phyloP scores from a whole-genome alignment of 2,329 filamentous ascomycete species.

The Cladophialophora carrionii region DNA sequence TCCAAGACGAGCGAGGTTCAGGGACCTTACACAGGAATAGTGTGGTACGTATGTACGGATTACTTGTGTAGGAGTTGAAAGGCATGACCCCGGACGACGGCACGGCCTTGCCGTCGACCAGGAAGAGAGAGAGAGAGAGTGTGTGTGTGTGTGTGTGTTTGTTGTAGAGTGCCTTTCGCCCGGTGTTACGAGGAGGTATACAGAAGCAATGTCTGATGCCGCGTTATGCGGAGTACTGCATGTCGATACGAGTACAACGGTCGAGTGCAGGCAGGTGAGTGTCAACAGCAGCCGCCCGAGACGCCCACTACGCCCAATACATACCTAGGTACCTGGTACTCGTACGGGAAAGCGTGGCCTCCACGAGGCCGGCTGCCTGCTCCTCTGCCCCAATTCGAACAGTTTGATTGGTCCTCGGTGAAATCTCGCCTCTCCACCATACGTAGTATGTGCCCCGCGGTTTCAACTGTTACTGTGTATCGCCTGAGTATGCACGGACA shows the following conservation, averaged over 20 bases:
- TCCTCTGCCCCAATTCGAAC: too few relatives aligned
- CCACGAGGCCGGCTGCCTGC: too few relatives aligned
- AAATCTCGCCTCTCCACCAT: too few relatives aligned
- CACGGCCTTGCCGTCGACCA: background rate
- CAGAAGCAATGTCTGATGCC: background rate
- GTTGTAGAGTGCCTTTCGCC: background rate
- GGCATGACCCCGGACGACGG: background rate
- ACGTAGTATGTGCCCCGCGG: conserved; percentile 1
- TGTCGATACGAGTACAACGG: background rate
- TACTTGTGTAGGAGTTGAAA: background rate
- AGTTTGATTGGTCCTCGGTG: too few relatives aligned
- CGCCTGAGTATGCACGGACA: too few relatives aligned
- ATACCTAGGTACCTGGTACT: too few relatives aligned
- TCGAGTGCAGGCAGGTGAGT: background rate
- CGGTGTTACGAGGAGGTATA: background rate
- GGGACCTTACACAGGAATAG: background rate
- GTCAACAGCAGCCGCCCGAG: conserved; percentile 9
- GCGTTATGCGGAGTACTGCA: background rate
- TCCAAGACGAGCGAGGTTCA: background rate
- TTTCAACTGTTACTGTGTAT: too few relatives aligned
- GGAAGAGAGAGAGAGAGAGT: too few relatives aligned
- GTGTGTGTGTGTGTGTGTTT: too few relatives aligned
- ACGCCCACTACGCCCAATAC: background rate
- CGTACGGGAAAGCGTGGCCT: too few relatives aligned
- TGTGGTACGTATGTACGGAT: background rate